phyloP scores from a whole-genome alignment of 1,284 basidiomycete species.

The Pascua guehoae region DNA sequence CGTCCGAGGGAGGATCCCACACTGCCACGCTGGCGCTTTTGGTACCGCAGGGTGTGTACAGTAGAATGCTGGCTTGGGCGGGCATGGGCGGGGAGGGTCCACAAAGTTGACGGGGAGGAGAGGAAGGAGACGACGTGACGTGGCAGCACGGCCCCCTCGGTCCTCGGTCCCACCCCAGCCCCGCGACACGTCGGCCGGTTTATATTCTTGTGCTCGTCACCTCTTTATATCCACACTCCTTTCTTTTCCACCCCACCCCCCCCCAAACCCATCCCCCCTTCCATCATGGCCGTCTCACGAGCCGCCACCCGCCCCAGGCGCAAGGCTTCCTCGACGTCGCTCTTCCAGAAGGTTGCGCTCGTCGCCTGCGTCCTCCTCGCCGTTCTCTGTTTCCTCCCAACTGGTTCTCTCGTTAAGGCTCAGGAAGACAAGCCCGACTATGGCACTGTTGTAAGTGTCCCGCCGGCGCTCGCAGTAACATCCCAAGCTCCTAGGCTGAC shows the following conservation, averaged over 20 bases:
- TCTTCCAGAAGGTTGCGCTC: conserved; percentile 43
- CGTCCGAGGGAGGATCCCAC: no score
- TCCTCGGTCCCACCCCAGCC: not conserved
- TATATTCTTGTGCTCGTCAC: not conserved
- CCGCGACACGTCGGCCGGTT: not conserved
- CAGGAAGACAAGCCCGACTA: conserved; percentile 59
- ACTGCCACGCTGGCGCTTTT: no score
- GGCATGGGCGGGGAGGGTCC: no score
- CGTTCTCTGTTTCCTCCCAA: conserved; percentile 47
- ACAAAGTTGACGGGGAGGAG: not conserved
- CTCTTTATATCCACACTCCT: not conserved
- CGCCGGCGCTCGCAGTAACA: no score
- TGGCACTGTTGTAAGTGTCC: conserved; percentile 89
- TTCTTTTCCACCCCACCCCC: not conserved
- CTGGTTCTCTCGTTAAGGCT: conserved; percentile 35
- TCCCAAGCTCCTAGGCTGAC: not conserved
- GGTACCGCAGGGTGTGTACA: no score
- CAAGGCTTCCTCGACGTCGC: conserved; percentile 10
- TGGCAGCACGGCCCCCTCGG: not conserved
- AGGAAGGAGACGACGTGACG: not conserved
- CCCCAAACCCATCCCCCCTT: not conserved
- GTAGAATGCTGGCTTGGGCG: no score
- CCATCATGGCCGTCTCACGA: conserved; percentile 17
- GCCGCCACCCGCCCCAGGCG: conserved; percentile 17
- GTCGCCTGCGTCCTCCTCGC: conserved; percentile 47